These are phyloP conservation scores for Sporothrix luriei DNA, from an alignment of 2,329 filamentous ascomycete species.

Conservation along the genomic window DNA sequence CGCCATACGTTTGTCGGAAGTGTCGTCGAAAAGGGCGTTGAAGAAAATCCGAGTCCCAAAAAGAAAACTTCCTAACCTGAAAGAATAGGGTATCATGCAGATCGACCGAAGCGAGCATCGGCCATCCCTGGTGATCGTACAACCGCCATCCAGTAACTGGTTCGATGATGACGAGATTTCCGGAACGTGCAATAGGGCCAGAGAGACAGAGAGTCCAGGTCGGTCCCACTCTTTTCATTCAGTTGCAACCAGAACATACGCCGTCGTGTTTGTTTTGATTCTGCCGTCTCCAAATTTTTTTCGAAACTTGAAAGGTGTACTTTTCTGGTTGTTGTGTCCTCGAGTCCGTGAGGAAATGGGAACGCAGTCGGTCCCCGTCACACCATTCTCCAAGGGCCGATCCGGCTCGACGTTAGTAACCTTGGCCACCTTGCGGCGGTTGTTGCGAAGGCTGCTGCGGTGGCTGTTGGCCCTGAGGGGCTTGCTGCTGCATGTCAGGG, in stretches of 20 bases:
- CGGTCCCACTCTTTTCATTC: background rate
- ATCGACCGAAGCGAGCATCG: conserved; percentile 26
- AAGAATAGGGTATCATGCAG: conserved; percentile 23
- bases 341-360: conserved; percentile 9
- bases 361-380: background rate
- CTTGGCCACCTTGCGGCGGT: conserved; percentile 45
- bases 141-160: conserved; percentile 22
- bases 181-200: background rate
- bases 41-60: background rate
- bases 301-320: background rate
- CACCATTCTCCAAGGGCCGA: conserved; percentile 19
- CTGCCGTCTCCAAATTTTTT: background rate
- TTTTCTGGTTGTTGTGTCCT: background rate
- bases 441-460: conserved; percentile 48
- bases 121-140: conserved; percentile 27
- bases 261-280: background rate
- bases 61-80: conserved; percentile 24
- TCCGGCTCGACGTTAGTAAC: conserved; percentile 32
- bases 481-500: conserved; percentile 49
- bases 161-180: conserved; percentile 12
- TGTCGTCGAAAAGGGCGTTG: background rate
- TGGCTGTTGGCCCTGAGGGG: conserved; percentile 36
- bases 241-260: background rate
- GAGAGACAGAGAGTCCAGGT: background rate
- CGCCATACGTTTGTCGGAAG: background rate